Evolutionary conservation across 306 rosid species (phyloP).

Genomic region (Rosa lucieae): DNA sequence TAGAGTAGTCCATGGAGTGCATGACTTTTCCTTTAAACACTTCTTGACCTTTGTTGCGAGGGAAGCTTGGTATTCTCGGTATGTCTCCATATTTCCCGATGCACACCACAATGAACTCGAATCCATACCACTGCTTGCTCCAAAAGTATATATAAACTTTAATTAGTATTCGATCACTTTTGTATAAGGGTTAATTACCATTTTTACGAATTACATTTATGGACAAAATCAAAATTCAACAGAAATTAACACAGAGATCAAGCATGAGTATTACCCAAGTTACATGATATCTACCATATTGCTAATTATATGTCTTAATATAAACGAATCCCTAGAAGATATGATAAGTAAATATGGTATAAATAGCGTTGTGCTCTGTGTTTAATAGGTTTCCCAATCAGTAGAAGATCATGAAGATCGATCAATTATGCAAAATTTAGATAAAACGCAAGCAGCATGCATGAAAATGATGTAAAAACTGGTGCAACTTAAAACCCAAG

Average conservation of each 20-base stretch:
- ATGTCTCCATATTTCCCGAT: conserved; percentile 60
- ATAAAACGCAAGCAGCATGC: not conserved
- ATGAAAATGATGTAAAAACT: not conserved
- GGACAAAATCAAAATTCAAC: too few relatives aligned
- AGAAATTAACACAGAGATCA: too few relatives aligned
- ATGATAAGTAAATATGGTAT: not conserved
- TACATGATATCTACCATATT: not conserved
- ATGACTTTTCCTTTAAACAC: conserved; percentile 49
- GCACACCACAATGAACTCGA: conserved; percentile 61
- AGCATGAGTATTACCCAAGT: not conserved
- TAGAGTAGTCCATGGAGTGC: conserved; percentile 54
- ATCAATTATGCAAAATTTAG: conserved; percentile 1
- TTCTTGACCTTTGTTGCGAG: conserved; percentile 41
- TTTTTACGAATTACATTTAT: too few relatives aligned
- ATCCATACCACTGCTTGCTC: conserved; percentile 46
- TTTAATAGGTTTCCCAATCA: too few relatives aligned
- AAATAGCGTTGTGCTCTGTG: not conserved
- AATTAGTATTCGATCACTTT: not conserved
- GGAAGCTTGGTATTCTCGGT: conserved; percentile 40
- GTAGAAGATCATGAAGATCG: not conserved
- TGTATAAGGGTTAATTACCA: too few relatives aligned
- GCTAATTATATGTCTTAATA: not conserved
- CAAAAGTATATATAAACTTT: not conserved
- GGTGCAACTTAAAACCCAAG: not conserved
- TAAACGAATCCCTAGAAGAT: not conserved